Conservation (phyloP, 2,329 filamentous ascomycete species). For the Pseudopyricularia javanii region DNA sequence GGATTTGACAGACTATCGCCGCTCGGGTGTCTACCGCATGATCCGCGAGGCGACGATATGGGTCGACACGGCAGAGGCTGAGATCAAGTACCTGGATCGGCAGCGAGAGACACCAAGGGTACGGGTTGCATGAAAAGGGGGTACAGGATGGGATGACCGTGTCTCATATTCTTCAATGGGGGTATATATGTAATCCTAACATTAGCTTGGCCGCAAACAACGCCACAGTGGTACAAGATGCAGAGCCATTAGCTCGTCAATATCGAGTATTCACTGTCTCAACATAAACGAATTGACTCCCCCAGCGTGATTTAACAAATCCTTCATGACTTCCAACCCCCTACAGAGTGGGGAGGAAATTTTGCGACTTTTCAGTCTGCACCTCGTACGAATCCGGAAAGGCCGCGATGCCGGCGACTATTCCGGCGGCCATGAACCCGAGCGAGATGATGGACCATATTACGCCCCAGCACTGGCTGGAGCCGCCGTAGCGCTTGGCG, state of each 20-base stretch:
- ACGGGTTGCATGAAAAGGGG: no score
- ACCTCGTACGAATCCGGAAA: conserved; percentile 59
- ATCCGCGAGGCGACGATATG: not conserved
- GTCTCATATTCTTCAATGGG: not conserved
- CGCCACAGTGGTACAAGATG: no score
- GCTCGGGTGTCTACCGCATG: not conserved
- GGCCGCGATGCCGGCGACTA: conserved; percentile 64
- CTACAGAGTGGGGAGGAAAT: conserved; percentile 41
- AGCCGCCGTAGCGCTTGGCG: conserved; percentile 65
- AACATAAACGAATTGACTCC: no score
- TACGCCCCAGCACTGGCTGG: conserved; percentile 69
- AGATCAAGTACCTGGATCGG: not conserved
- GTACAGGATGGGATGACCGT: no score
- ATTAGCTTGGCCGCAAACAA: not conserved
- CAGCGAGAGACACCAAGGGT: not conserved
- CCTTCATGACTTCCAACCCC: no score
- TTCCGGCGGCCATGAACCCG: conserved; percentile 58
- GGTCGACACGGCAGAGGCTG: not conserved
- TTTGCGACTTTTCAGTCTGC: conserved; percentile 56
- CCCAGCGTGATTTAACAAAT: no score
- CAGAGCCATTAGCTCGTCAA: no score
- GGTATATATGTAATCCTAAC: not conserved
- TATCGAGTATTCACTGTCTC: no score
- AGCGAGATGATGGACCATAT: conserved; percentile 66
- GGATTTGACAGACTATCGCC: not conserved